Base-by-base conservation (phyloP, 2,329 filamentous ascomycete genomes). In the Pyrenochaeta sp. region DNA sequence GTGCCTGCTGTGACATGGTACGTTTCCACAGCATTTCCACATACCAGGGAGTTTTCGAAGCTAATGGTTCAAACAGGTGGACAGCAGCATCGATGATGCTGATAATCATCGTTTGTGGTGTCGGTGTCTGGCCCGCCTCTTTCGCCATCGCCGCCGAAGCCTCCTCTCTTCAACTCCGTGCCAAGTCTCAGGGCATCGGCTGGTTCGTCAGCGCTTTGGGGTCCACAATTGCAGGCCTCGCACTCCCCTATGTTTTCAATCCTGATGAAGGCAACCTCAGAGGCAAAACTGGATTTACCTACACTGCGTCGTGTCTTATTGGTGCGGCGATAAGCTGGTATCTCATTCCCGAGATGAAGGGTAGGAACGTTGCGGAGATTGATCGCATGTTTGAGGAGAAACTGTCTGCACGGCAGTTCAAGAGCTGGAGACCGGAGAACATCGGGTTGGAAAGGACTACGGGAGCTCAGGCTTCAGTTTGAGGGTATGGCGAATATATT, bases 331-430 rank as follows among this genome's bases (percentile, higher is more conserved):
- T 78, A 0, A 76, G 78, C 0, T 86, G 76, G 72, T 69, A 77
- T 10, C 72, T 74, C 31, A 71, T 86, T 0, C 84, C 84, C 0
- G 84, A 87, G 63, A 85, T 83, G 72, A 81, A 80, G 66, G 80
- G 79, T 3, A 68, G 81, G 17, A 79, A 69, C 1, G 71, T 78
- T 0, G 72, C 72, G 32, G 81, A 84, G 60, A 81, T 85, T 51
- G 82, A 85, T 64, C 45, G 62, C 54, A 78, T 73, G 66, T 71
- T 71, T 51, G 67, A 66, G 45, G 35, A 64, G 48, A 33, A 36
- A 1, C 9, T 68, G 23, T 21, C 39, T 5, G 60, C 64, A 11
- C 53, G 64, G 42, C 42, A 48, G 30, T 70, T 67, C 32, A 63
- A 59, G 42, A 39, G 32, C 0, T 70, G 61, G 63, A 56, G 45